Evolutionary conservation across 805 yeast species (phyloP).

Genomic region (Starmerella asiatica): DNA sequence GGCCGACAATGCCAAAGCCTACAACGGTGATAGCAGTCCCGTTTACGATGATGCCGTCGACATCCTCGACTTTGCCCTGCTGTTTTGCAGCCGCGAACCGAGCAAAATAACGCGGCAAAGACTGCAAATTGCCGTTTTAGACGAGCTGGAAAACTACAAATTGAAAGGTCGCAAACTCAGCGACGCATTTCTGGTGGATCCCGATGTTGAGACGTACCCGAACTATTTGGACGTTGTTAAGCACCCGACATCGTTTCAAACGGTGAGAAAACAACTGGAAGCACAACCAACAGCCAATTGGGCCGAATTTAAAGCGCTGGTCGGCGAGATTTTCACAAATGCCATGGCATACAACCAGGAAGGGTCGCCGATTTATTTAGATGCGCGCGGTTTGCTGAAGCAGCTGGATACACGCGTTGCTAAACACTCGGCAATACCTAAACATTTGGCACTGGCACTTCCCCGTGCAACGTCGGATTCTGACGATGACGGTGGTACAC

Average conservation of each 20-base stretch:
- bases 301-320: conserved; percentile 45
- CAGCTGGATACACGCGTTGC: conserved; percentile 30
- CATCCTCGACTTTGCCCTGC: conserved; percentile 43
- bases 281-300: conserved; percentile 37
- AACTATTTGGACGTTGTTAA: conserved; percentile 64
- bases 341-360: conserved; percentile 70
- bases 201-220: conserved; percentile 57
- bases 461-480: conserved; percentile 4
- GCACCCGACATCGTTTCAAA: conserved; percentile 58
- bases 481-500: neutral
- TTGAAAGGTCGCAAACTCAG: conserved; percentile 36
- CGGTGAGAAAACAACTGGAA: conserved; percentile 41
- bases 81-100: conserved; percentile 32
- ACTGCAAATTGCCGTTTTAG: conserved; percentile 18
- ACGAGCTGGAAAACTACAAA: conserved; percentile 22
- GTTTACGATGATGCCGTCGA: conserved; percentile 53
- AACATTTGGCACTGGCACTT: conserved; percentile 12
- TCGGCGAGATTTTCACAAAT: conserved; percentile 56
- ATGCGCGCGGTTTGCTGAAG: conserved; percentile 48
- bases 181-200: conserved; percentile 64
- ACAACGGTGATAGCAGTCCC: conserved; percentile 52
- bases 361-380: conserved; percentile 54
- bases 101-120: conserved; percentile 16
- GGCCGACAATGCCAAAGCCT: conserved; percentile 57
- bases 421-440: conserved; percentile 17